Percentiles rank a stretch among this genome's conserved stretches.
These are phyloP conservation scores for Canariomyces notabilis DNA, from an alignment of 2,329 filamentous ascomycete genomes.

Conservation along the genomic window DNA sequence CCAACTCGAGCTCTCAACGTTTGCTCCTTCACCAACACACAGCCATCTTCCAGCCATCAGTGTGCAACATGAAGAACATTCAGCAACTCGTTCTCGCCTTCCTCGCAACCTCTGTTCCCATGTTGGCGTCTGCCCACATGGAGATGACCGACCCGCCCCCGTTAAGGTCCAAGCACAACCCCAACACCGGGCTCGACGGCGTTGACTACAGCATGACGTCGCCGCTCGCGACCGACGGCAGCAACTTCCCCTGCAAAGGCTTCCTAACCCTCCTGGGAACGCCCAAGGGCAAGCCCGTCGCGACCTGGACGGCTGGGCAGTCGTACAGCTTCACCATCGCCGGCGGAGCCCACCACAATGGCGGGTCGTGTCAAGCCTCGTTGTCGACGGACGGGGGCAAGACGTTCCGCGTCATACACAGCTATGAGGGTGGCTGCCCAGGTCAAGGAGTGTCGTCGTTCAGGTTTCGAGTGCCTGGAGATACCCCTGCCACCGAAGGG, in stretches of 20 bases:
- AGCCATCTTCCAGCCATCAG: neutral
- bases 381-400: constrained; percentile 68
- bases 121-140: constrained; percentile 44
- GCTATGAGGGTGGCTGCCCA: constrained; percentile 50
- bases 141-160: constrained; percentile 48
- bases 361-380: constrained; percentile 71
- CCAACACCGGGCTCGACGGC: constrained; percentile 36
- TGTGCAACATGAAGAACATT: constrained; percentile 2
- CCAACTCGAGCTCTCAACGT: neutral
- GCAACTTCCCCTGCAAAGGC: constrained; percentile 73
- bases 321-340: constrained; percentile 58
- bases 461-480: constrained; percentile 60
- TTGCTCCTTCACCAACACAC: neutral
- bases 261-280: constrained; percentile 44
- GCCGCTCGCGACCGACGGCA: constrained; percentile 56
- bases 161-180: constrained; percentile 47
- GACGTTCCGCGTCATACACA: constrained; percentile 61
- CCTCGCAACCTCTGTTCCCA: constrained; percentile 26
- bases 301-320: constrained; percentile 57
- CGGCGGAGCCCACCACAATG: constrained; percentile 59
- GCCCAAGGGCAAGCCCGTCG: constrained; percentile 46
- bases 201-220: constrained; percentile 68
- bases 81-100: constrained; percentile 35
- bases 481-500: constrained; percentile 48
- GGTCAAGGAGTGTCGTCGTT: constrained; percentile 41